A percentile compares a stretch with the other conserved stretches of the same genome.
Conservation (phyloP, 306 rosid species). For the Casuarina equisetifolia region DNA sequence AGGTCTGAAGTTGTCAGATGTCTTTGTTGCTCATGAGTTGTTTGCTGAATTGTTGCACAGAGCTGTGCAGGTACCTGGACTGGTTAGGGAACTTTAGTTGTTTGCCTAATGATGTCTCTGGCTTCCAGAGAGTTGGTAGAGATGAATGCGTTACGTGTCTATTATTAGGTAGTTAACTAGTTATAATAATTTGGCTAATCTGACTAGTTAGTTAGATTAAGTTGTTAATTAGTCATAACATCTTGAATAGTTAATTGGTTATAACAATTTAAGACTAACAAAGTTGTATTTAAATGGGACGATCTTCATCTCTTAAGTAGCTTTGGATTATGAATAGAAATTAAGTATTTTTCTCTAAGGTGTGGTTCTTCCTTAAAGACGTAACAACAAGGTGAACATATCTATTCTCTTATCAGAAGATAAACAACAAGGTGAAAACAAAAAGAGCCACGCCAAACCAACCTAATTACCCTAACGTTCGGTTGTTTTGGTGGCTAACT, state of each 20-base stretch:
- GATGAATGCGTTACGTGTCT: not conserved
- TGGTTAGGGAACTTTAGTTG: not conserved
- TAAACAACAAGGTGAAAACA: not conserved
- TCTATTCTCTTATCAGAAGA: not conserved
- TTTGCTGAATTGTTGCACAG: not conserved
- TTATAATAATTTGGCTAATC: too few relatives aligned
- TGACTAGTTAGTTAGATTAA: too few relatives aligned
- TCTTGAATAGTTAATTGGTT: too few relatives aligned
- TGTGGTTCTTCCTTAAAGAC: too few relatives aligned
- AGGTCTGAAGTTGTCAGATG: too few relatives aligned
- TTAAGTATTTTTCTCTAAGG: too few relatives aligned
- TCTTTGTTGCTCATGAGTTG: not conserved
- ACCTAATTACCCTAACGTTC: not conserved
- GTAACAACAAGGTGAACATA: not conserved
- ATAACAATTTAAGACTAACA: too few relatives aligned
- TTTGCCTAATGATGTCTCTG: not conserved
- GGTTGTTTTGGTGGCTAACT: not conserved
- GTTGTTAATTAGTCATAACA: too few relatives aligned
- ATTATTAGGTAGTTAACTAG: too few relatives aligned
- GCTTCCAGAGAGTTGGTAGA: not conserved
- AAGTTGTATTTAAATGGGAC: too few relatives aligned
- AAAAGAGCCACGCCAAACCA: not conserved
- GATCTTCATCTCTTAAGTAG: too few relatives aligned
- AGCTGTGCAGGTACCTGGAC: not conserved
- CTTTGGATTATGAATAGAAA: too few relatives aligned